phyloP scores from a whole-genome alignment of 305 asterid species.

The Fraxinus nigra region DNA sequence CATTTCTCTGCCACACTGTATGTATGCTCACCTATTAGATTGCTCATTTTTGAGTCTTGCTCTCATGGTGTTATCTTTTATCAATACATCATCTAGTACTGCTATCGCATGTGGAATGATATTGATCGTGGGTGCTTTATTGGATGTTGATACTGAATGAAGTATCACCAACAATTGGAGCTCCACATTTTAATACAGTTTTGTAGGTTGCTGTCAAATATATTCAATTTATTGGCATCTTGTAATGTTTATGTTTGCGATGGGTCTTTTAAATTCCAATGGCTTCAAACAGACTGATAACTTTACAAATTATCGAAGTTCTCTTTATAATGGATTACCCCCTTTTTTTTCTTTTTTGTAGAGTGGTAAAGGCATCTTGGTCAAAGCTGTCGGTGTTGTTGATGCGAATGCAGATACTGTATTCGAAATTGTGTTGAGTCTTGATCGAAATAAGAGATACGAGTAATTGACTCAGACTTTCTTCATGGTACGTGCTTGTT shows the following conservation, averaged over 20 bases:
- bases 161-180: background rate
- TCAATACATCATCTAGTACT: background rate
- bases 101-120: background rate
- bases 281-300: conserved; percentile 7
- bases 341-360: conserved; percentile 29
- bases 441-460: conserved; percentile 77
- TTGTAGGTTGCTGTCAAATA: background rate
- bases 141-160: background rate
- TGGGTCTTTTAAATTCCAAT: conserved; percentile 17
- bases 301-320: background rate
- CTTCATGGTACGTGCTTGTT: conserved; percentile 21
- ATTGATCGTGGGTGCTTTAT: background rate
- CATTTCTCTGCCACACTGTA: background rate
- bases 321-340: conserved; percentile 9
- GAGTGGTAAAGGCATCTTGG: conserved; percentile 80
- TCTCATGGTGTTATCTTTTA: background rate
- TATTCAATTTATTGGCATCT: background rate
- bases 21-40: background rate
- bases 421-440: conserved; percentile 74
- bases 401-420: conserved; percentile 94
- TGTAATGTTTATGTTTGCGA: conserved; percentile 6
- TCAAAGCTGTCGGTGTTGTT: conserved; percentile 94
- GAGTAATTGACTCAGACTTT: conserved; percentile 57
- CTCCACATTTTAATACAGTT: background rate
- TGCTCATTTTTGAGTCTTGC: background rate